phyloP scores from a whole-genome alignment of 129 eudicot species.

The Daucus carota region DNA sequence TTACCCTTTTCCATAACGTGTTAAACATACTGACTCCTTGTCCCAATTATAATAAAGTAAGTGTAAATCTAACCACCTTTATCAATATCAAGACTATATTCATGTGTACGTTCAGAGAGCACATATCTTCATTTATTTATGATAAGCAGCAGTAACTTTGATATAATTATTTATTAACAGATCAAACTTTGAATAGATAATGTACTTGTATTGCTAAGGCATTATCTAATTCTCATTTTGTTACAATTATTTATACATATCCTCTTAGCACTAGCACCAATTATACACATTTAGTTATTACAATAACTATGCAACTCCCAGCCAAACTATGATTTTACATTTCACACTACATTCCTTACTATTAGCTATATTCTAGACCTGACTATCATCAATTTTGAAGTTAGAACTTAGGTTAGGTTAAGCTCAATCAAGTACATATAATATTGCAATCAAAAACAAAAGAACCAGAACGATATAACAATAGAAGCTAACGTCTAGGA shows the following conservation, averaged over 20 bases:
- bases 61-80: not conserved
- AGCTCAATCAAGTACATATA: too few relatives aligned
- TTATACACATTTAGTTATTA: not conserved
- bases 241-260: not conserved
- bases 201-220: not conserved
- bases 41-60: not conserved
- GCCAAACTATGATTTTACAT: not conserved
- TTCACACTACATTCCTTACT: too few relatives aligned
- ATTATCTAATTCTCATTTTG: not conserved
- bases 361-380: too few relatives aligned
- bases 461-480: too few relatives aligned
- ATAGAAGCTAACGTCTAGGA: too few relatives aligned
- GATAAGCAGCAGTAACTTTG: not conserved
- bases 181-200: not conserved
- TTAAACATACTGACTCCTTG: not conserved
- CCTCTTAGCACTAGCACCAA: not conserved
- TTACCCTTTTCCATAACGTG: not conserved
- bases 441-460: too few relatives aligned
- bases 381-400: too few relatives aligned
- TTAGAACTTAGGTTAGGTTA: too few relatives aligned
- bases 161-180: not conserved
- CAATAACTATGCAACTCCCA: too few relatives aligned
- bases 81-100: too few relatives aligned
- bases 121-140: too few relatives aligned
- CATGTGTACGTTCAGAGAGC: not conserved